Evolutionary conservation across 2,329 filamentous ascomycete species (phyloP).

Genomic region (Elsinoe australis): DNA sequence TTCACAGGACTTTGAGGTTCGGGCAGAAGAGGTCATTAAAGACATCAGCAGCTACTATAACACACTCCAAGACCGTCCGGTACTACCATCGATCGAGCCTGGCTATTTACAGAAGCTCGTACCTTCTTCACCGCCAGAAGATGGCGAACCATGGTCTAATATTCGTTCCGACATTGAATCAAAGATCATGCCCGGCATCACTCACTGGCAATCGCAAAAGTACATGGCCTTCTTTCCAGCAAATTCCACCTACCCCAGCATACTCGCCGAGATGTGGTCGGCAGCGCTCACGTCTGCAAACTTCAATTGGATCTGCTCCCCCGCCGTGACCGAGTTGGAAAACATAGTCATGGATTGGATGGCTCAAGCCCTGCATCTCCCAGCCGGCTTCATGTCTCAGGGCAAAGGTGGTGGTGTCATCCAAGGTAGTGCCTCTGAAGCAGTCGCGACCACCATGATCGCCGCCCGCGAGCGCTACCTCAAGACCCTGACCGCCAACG

Average conservation of each 20-base stretch:
- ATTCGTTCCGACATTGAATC: constrained; percentile 78
- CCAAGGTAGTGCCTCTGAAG: constrained; percentile 83
- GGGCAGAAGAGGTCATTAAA: constrained; percentile 70
- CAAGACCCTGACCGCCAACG: constrained; percentile 52
- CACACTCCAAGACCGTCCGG: constrained; percentile 59
- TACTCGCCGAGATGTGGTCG: constrained; percentile 88
- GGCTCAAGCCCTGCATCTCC: constrained; percentile 65
- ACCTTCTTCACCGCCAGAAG: constrained; percentile 56
- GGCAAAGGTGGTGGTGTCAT: constrained; percentile 85
- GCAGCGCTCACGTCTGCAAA: constrained; percentile 81
- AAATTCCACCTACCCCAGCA: constrained; percentile 69
- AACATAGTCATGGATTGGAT: constrained; percentile 91
- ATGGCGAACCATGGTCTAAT: constrained; percentile 64
- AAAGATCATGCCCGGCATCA: constrained; percentile 85
- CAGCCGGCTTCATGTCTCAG: constrained; percentile 64
- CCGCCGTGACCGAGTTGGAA: constrained; percentile 86
- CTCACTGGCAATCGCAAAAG: constrained; percentile 89
- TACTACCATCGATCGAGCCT: constrained; percentile 70
- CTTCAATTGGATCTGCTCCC: constrained; percentile 96
- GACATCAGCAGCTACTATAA: constrained; percentile 84
- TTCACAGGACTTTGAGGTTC: constrained; percentile 65
- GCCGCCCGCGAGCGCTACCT: constrained; percentile 78
- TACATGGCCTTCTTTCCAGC: constrained; percentile 96
- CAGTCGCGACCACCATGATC: constrained; percentile 76
- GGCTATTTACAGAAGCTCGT: constrained; percentile 79